These are phyloP conservation scores for Alternaria postmessia DNA, from an alignment of 2,329 filamentous ascomycete species.

Conservation along the genomic window DNA sequence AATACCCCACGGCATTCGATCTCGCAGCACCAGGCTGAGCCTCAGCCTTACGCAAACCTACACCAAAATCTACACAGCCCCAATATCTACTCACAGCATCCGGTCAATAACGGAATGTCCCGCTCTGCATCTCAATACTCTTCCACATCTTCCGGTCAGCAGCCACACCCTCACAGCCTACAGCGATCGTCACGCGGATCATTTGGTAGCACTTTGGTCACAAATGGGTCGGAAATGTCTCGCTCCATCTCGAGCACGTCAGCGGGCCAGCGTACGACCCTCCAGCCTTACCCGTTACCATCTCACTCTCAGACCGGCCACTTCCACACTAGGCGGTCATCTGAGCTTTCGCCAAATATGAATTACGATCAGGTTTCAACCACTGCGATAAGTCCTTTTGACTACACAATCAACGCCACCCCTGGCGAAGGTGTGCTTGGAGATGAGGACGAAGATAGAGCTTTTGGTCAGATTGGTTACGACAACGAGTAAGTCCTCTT, in stretches of 20 bases:
- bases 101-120: slow-evolving; percentile 16
- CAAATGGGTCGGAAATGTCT: slow-evolving; percentile 8
- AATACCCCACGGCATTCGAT: not conserved
- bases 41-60: slow-evolving; percentile 27
- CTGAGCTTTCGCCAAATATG: not conserved
- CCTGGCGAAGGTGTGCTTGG: not conserved
- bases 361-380: not conserved
- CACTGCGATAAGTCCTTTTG: not conserved
- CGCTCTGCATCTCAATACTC: slow-evolving; percentile 25
- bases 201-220: not conserved
- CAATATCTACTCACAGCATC: slow-evolving; percentile 5
- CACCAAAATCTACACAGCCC: slow-evolving; percentile 6
- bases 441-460: not conserved
- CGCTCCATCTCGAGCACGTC: slow-evolving; percentile 16
- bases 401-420: not conserved
- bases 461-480: not conserved
- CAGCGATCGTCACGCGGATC: slow-evolving; percentile 5
- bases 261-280: not conserved
- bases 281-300: not conserved
- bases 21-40: slow-evolving; percentile 23
- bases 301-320: not conserved
- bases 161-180: not conserved
- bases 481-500: slow-evolving; percentile 18
- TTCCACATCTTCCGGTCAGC: slow-evolving; percentile 12
- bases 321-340: not conserved